Evolutionary conservation across 1,139 yeast genomes (phyloP).

Genomic region (Oligophagozyma castellii): DNA sequence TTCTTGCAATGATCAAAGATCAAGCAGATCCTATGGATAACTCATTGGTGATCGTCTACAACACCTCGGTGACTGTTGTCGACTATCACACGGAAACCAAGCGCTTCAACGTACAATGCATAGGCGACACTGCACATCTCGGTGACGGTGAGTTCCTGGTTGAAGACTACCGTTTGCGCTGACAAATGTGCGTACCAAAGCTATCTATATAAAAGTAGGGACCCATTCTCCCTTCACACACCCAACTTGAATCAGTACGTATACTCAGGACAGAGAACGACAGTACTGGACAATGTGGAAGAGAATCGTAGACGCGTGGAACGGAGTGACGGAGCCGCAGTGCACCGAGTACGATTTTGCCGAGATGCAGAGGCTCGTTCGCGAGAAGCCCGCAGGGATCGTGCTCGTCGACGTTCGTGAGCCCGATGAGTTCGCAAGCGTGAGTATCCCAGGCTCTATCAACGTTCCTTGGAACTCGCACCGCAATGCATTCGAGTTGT

Average conservation of each 20-base stretch:
- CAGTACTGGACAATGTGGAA: conserved; percentile 18
- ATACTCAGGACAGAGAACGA: too few species aligned
- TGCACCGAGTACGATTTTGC: conserved; percentile 37
- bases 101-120: conserved; percentile 32
- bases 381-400: conserved; percentile 29
- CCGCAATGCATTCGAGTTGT: conserved; percentile 79
- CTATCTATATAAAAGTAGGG: not conserved
- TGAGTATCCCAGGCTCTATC: conserved; percentile 68
- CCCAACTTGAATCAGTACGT: too few species aligned
- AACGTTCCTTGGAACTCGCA: conserved; percentile 83
- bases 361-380: conserved; percentile 38
- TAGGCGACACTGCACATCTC: conserved; percentile 53
- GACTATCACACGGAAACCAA: conserved; percentile 33
- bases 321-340: conserved; percentile 19
- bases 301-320: conserved; percentile 19
- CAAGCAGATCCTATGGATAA: conserved; percentile 25
- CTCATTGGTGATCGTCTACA: conserved; percentile 44
- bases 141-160: conserved; percentile 42
- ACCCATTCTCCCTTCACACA: too few species aligned
- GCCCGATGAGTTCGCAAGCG: conserved; percentile 52
- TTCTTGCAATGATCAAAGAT: conserved; percentile 31
- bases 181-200: conserved; percentile 5
- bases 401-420: conserved; percentile 83
- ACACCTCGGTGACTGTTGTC: conserved; percentile 57
- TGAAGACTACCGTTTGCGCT: conserved; percentile 34